Percentiles rank a stretch among this genome's conserved stretches.
Conservation (phyloP, 768 basidiomycete species). For the Tricholoma terreum region DNA sequence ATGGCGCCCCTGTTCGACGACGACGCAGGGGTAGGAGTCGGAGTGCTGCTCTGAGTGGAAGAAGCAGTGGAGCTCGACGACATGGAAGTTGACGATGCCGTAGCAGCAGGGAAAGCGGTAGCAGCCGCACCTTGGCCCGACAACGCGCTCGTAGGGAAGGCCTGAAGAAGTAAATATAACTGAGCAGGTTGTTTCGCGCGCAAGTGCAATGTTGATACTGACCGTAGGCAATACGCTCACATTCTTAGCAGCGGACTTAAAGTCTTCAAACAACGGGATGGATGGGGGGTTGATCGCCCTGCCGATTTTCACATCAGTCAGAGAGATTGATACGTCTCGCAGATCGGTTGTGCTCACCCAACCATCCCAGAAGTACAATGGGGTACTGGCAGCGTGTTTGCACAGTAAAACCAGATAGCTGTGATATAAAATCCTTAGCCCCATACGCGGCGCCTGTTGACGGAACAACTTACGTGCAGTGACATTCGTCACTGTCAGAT, state of each 20-base stretch:
- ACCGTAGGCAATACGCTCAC: slow-evolving; percentile 25
- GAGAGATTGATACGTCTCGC: not conserved
- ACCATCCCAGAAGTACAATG: slow-evolving; percentile 41
- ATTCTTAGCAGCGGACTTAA: slow-evolving; percentile 24
- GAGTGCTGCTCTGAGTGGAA: not conserved
- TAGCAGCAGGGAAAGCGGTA: slow-evolving; percentile 17
- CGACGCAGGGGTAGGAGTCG: not conserved
- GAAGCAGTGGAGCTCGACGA: not conserved
- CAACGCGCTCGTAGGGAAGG: slow-evolving; percentile 19
- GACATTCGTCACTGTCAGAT: slow-evolving; percentile 31
- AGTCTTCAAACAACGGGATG: slow-evolving; percentile 21
- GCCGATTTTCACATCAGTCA: not conserved
- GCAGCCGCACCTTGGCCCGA: slow-evolving; percentile 35
- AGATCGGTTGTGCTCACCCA: slow-evolving; percentile 25
- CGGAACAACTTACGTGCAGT: slow-evolving; percentile 21
- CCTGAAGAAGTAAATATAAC: slow-evolving; percentile 15
- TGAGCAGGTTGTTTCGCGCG: not conserved
- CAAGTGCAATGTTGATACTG: slow-evolving; percentile 7
- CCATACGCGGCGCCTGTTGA: not conserved
- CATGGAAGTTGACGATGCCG: not conserved
- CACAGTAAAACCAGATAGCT: slow-evolving; percentile 40
- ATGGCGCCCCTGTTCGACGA: slow-evolving; percentile 8
- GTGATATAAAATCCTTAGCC: not conserved
- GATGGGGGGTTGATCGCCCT: slow-evolving; percentile 39
- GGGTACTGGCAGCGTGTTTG: slow-evolving; percentile 28